Conservation (phyloP, 148 eudicot species). For the Spergularia marina region DNA sequence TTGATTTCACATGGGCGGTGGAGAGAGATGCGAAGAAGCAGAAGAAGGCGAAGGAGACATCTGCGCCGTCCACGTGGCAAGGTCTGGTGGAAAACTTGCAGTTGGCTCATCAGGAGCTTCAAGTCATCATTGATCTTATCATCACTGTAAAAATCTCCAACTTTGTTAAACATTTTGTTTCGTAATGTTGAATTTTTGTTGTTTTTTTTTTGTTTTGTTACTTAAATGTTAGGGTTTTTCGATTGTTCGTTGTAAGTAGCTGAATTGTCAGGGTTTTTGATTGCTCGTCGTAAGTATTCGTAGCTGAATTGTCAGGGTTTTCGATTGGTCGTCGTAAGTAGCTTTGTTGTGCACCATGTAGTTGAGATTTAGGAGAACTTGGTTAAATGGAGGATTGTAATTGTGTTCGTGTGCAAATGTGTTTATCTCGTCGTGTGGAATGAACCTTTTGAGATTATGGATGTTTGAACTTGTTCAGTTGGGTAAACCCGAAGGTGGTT, state of each 20-base stretch:
- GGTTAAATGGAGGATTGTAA: no score
- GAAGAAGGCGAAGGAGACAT: constrained; percentile 59
- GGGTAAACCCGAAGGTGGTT: not conserved
- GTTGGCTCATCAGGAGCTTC: constrained; percentile 87
- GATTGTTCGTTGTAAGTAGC: not conserved
- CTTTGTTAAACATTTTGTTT: not conserved
- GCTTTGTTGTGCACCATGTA: no score
- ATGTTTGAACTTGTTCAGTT: not conserved
- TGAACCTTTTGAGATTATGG: not conserved
- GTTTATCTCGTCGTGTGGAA: not conserved
- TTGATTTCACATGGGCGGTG: constrained; percentile 95
- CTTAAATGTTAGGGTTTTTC: not conserved
- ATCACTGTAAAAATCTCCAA: constrained; percentile 51
- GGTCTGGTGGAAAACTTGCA: constrained; percentile 75
- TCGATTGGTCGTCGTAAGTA: not conserved
- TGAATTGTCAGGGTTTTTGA: no score
- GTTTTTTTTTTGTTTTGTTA: not conserved
- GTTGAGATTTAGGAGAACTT: no score
- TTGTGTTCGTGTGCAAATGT: no score
- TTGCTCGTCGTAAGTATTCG: no score
- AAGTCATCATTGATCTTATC: constrained; percentile 88
- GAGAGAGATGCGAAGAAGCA: constrained; percentile 93
- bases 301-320: not conserved
- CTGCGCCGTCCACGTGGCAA: constrained; percentile 73
- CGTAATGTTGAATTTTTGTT: not conserved